Evolutionary conservation across 176 grass and related monocot genomes (phyloP), one percentile per base, ranked within the genome.

Genomic region (Tillandsia fasciculata): DNA sequence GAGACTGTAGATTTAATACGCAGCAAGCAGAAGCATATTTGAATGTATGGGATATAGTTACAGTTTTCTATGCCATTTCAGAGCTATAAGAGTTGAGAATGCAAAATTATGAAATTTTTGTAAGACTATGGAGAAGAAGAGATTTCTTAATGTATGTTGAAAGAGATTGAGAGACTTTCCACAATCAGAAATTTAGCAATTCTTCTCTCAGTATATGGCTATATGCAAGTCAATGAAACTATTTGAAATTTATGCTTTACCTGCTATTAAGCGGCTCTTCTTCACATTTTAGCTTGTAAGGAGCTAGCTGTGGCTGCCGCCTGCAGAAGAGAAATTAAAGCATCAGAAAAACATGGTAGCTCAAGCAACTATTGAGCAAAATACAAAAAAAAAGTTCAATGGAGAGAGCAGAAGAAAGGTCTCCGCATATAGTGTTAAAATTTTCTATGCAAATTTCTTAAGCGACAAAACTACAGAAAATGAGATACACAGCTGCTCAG

Each of bases 221-320:
- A 66, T 65, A 47, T 5, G 8, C 11, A 66, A 66, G 8, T 47
- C 24, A 28, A 13, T 15, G 28, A 0, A 28, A 48, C 64, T 67
- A 4, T 52, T 75, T 67, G 51, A 70, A 75, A 67, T 53, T 77
- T 74, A 70, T 24, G 28, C 66, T 78, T 53, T 90, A 99, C 95
- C 84, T 83, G 65, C 70, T 76, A 76, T 94, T 99, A 76, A 99
- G 95, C 72, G 78, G 73, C 51, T 99, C 95, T 52, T 84, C 88
- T 66, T 94, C 95, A 23, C 95, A 99, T 78, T 91, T 99, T 64
- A 99, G 80, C 78, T 89, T 99, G 79, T 94, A 99, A 1, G 87
- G 77, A 70, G 87, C 72, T 65, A 84, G 74, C 80, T 94, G 95
- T n/a, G 79, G 79, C 58, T 99, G 95, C 53, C 95, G 77, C 90